Percentiles rank a stretch among this genome's conserved stretches.
Evolutionary conservation across 2,329 filamentous ascomycete species (phyloP).

Genomic region (Ophiostoma pallidulum): DNA sequence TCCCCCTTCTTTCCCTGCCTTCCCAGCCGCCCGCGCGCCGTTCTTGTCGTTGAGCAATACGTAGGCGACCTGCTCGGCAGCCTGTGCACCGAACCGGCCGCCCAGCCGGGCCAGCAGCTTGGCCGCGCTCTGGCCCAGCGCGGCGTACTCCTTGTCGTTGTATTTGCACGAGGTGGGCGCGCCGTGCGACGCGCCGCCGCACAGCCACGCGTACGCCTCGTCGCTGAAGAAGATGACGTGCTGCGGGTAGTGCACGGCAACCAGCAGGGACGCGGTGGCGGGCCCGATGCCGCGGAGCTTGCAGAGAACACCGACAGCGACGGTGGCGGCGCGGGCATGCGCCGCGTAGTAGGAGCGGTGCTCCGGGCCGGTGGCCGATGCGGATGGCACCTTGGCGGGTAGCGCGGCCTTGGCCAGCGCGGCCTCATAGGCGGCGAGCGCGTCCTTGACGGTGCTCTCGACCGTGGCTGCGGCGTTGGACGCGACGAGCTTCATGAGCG

Average conservation of each 20-base stretch:
- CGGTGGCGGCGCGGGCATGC: slow-evolving; percentile 20
- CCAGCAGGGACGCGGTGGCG: slow-evolving; percentile 65
- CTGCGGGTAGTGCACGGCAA: slow-evolving; percentile 53
- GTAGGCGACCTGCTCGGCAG: slow-evolving; percentile 61
- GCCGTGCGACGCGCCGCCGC: slow-evolving; percentile 39
- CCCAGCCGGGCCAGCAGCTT: slow-evolving; percentile 37
- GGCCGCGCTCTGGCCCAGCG: slow-evolving; percentile 37
- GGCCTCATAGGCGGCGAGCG: slow-evolving; percentile 31
- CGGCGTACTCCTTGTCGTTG: slow-evolving; percentile 55
- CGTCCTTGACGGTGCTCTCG: slow-evolving; percentile 39
- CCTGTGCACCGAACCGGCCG: slow-evolving; percentile 33
- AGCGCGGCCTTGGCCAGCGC: slow-evolving; percentile 35
- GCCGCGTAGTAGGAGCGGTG: neutral
- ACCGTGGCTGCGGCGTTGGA: slow-evolving; percentile 48
- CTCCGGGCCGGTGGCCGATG: neutral
- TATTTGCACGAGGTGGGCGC: slow-evolving; percentile 61
- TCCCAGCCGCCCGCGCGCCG: neutral
- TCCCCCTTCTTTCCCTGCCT: neutral
- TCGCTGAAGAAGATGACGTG: slow-evolving; percentile 68
- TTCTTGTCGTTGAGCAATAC: slow-evolving; percentile 41
- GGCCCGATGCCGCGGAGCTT: slow-evolving; percentile 67
- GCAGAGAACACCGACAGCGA: slow-evolving; percentile 44
- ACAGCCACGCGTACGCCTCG: slow-evolving; percentile 66
- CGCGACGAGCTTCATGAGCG: slow-evolving; percentile 49
- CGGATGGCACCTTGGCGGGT: neutral